These are phyloP conservation scores for Pseudotulostoma volvatum DNA, from an alignment of 495 filamentous ascomycete species.

Conservation along the genomic window DNA sequence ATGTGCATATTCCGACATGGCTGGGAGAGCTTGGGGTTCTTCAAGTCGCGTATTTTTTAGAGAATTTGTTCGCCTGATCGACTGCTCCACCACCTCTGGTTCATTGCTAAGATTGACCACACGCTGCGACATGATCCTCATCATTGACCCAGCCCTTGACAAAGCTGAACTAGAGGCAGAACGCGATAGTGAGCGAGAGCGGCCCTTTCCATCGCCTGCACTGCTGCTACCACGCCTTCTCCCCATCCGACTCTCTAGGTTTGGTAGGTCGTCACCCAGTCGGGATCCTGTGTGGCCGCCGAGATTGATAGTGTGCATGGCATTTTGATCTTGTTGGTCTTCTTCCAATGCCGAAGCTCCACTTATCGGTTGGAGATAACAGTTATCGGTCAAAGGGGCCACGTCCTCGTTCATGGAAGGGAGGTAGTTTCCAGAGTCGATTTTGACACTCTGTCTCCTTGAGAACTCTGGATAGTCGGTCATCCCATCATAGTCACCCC, in stretches of 20 bases:
- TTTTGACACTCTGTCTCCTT: too few relatives aligned
- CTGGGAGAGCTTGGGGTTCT: slow-evolving; percentile 40
- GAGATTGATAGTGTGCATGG: slow-evolving; percentile 42
- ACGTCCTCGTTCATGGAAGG: slow-evolving; percentile 48
- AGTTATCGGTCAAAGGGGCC: slow-evolving; percentile 44
- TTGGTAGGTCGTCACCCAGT: slow-evolving; percentile 46
- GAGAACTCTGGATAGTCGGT: slow-evolving; percentile 7
- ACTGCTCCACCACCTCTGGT: slow-evolving; percentile 58
- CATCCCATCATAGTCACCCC: slow-evolving; percentile 2
- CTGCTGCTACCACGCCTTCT: slow-evolving; percentile 30
- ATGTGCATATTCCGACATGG: slow-evolving; percentile 34
- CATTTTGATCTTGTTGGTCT: slow-evolving; percentile 37
- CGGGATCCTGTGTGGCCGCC: slow-evolving; percentile 25
- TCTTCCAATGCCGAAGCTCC: slow-evolving; percentile 34
- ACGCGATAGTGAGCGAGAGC: slow-evolving; percentile 48
- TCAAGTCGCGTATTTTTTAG: slow-evolving; percentile 34
- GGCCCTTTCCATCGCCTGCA: slow-evolving; percentile 18
- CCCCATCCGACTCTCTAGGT: slow-evolving; percentile 36
- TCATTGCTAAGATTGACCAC: slow-evolving; percentile 96
- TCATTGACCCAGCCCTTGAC: slow-evolving; percentile 69
- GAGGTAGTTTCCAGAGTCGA: slow-evolving; percentile 31
- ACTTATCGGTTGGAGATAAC: slow-evolving; percentile 49
- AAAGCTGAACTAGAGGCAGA: slow-evolving; percentile 51
- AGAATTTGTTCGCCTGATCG: slow-evolving; percentile 49
- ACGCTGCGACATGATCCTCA: slow-evolving; percentile 93